Base-by-base conservation (phyloP, 2,329 filamentous ascomycete species). In the Cladosporium sp. region DNA sequence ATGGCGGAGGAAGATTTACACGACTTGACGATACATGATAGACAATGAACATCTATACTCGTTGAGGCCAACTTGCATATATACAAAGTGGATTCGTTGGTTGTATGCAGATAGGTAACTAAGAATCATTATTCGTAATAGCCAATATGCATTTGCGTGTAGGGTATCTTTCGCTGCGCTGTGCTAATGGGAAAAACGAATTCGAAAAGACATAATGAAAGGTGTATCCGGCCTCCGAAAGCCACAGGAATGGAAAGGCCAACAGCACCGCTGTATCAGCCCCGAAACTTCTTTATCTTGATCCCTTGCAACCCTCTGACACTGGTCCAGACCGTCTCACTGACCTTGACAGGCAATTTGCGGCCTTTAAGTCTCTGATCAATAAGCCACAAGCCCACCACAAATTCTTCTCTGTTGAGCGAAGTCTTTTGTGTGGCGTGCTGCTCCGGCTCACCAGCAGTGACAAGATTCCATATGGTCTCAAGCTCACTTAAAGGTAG, bases 341-440 rank as follows among this genome's bases (percentile, higher is more conserved):
- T 84, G 11, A 94, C 89, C 72, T 85, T 86, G 16, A 84, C 80
- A 0, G 92, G 91, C 23, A 94, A 81, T 80, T 95, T 95, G 66
- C 91, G 81, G 1, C 91, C 92, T 69, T 90, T 87, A n/a, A 95
- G 79, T 67, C 90, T 81, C 81, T 93, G 91, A 75, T 95, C 91
- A 40, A 95, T 86, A 58, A 95, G 79, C 91, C 91, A 95, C 80
- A 92, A 84, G 11, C 91, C 91, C 1, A 94, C 91, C 0, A 95
- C 89, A 75, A 95, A 95, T 79, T 93, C 89, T 64, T 89, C 84
- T 72, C 86, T 85, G 65, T 80, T 81, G 63, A 95, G 78, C 16
- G n/a, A 55, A 8, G 35, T 21, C 7, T 14, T 46, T 7, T 7
- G 56, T 21, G 31, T 26, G 1, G 78, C 75, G 83, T 79, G 73